phyloP scores from a whole-genome alignment of 805 yeast genomes.

The Sugiyamaella mastotermitis region DNA sequence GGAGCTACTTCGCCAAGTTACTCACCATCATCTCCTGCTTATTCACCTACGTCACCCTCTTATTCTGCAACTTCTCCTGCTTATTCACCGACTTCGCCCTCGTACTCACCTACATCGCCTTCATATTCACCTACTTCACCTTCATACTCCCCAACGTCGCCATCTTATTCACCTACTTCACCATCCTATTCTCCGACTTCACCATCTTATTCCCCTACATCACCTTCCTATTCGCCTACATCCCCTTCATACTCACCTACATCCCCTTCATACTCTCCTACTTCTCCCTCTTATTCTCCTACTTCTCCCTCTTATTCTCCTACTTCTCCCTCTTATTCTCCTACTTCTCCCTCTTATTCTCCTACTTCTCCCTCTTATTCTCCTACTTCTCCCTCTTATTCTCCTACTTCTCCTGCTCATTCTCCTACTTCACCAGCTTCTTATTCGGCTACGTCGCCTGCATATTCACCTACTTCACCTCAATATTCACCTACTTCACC shows the following conservation, averaged over 20 bases:
- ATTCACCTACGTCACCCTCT: constrained; percentile 73
- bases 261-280: constrained; percentile 66
- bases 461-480: constrained; percentile 53
- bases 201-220: constrained; percentile 69
- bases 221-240: constrained; percentile 61
- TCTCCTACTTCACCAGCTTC: constrained; percentile 65
- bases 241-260: constrained; percentile 65
- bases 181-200: constrained; percentile 60
- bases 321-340: constrained; percentile 51
- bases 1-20: constrained; percentile 65
- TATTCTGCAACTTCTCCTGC: constrained; percentile 79
- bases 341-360: constrained; percentile 54
- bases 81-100: constrained; percentile 74
- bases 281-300: constrained; percentile 59
- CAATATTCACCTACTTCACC: constrained; percentile 63
- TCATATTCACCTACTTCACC: constrained; percentile 68
- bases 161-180: constrained; percentile 72
- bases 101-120: constrained; percentile 59
- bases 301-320: constrained; percentile 66
- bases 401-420: constrained; percentile 72
- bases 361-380: constrained; percentile 40
- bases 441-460: constrained; percentile 65
- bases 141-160: constrained; percentile 62
- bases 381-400: constrained; percentile 60
- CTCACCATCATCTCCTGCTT: constrained; percentile 63